Evolutionary conservation across 345 rosid species (phyloP).

Genomic region (Conringia planisiliqua): DNA sequence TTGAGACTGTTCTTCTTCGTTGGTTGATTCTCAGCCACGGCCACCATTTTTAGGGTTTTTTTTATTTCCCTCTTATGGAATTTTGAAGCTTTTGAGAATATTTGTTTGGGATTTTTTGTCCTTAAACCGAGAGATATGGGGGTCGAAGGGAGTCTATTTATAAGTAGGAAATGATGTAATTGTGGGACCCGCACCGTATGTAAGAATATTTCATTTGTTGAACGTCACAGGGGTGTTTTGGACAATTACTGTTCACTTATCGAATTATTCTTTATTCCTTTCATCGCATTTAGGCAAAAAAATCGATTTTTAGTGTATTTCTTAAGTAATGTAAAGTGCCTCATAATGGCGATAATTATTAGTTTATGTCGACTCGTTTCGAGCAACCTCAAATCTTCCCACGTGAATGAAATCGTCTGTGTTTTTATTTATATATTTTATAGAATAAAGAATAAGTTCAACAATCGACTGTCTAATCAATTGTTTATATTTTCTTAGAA

Average conservation of each 20-base stretch:
- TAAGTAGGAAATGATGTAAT: slow-evolving; percentile 17
- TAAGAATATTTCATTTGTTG: background rate
- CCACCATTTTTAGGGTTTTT: slow-evolving; percentile 20
- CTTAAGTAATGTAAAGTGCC: background rate
- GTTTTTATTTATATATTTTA: background rate
- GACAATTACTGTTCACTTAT: background rate
- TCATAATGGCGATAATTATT: background rate
- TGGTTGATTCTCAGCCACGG: background rate
- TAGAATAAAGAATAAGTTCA: background rate
- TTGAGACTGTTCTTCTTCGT: slow-evolving; percentile 34
- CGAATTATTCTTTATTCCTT: background rate
- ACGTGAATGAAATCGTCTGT: slow-evolving; percentile 1
- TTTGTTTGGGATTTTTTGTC: background rate
- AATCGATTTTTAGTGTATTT: background rate
- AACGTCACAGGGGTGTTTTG: background rate
- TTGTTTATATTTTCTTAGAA: background rate
- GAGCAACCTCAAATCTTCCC: background rate
- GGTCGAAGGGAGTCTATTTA: slow-evolving; percentile 7
- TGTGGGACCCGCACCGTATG: background rate
- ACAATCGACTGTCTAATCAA: background rate
- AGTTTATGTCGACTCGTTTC: background rate
- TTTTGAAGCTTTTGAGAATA: background rate
- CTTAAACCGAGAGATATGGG: slow-evolving; percentile 6
- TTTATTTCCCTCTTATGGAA: background rate
- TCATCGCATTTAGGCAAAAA: slow-evolving; percentile 1